These are phyloP conservation scores for Zalerion maritima DNA, from an alignment of 495 filamentous ascomycete genomes.

Conservation along the genomic window DNA sequence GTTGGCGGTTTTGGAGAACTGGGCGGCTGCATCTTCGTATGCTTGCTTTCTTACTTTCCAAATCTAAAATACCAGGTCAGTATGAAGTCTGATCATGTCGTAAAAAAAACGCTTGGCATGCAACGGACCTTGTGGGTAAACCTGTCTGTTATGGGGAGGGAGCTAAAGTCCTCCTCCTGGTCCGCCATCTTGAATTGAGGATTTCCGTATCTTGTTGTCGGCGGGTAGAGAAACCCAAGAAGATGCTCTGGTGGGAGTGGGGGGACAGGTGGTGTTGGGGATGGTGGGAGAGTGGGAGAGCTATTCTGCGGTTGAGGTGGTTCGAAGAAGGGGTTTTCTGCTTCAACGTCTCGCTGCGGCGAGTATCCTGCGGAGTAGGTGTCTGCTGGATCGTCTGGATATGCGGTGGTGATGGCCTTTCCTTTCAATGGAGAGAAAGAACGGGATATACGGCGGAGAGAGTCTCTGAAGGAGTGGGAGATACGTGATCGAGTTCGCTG, in stretches of 20 bases:
- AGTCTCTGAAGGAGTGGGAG: no score
- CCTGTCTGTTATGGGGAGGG: conserved; percentile 65
- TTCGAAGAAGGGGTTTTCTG: conserved; percentile 5
- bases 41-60: conserved; percentile 97
- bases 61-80: conserved; percentile 37
- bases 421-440: no score
- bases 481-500: no score
- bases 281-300: conserved; percentile 2
- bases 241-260: no score
- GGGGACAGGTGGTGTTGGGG: conserved; percentile 3
- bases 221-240: no score
- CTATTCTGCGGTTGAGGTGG: conserved; percentile 2
- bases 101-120: conserved; percentile 2
- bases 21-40: conserved; percentile 82
- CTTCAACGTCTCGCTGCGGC: no score
- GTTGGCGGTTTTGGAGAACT: conserved; percentile 73
- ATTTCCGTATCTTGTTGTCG: no score
- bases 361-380: no score
- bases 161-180: conserved; percentile 68
- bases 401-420: no score
- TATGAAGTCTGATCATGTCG: conserved; percentile 1
- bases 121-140: conserved; percentile 73
- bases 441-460: no score
- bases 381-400: no score
- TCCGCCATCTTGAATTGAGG: conserved; percentile 54